These are phyloP conservation scores for Fusarium goolgardi DNA, from an alignment of 2,329 filamentous ascomycete genomes.

Conservation along the genomic window DNA sequence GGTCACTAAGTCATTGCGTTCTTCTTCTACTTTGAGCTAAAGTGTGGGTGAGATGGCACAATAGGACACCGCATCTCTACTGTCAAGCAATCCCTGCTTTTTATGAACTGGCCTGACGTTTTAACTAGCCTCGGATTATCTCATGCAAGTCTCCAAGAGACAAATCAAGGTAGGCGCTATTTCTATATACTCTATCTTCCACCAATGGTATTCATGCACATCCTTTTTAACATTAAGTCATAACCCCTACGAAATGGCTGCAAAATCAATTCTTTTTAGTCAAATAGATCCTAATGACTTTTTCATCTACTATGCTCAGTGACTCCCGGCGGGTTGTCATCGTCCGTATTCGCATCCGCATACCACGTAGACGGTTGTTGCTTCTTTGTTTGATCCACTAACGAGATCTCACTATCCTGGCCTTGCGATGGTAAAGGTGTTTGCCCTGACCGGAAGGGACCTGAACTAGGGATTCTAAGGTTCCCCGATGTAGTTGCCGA, in stretches of 20 bases:
- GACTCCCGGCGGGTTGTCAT: background rate
- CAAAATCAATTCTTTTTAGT: background rate
- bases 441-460: slow-evolving; percentile 17
- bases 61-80: too few relatives aligned
- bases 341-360: slow-evolving; percentile 3
- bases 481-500: slow-evolving; percentile 25
- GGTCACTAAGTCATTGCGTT: background rate
- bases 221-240: background rate
- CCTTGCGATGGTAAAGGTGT: slow-evolving; percentile 9
- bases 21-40: background rate
- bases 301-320: background rate
- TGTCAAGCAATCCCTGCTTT: background rate
- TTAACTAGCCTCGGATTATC: background rate
- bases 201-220: background rate
- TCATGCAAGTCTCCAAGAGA: background rate
- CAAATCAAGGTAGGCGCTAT: too few relatives aligned
- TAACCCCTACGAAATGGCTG: background rate
- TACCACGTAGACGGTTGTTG: slow-evolving; percentile 25
- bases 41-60: background rate
- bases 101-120: background rate
- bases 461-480: slow-evolving; percentile 18
- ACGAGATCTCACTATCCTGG: slow-evolving; percentile 39
- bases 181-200: background rate
- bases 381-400: slow-evolving; percentile 22
- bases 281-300: background rate